Evolutionary conservation across 2,329 filamentous ascomycete genomes (phyloP), one percentile per base, ranked within the genome.

Genomic region (Fusarium pseudoanthophilum): DNA sequence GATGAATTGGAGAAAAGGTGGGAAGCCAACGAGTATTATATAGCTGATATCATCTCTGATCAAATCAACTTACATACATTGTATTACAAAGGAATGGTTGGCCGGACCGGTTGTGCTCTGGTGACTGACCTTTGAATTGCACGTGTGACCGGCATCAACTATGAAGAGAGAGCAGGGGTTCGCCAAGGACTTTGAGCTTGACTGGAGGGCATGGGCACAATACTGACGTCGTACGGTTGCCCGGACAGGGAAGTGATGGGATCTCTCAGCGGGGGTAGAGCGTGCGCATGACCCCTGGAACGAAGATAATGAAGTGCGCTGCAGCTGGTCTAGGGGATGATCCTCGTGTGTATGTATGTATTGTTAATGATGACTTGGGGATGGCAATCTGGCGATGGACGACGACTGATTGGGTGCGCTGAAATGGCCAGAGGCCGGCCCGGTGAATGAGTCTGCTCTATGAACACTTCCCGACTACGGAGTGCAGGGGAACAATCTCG

Each of bases 141-240:
- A 72, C 60, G 63, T 74, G 60, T 72, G 57, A 69, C 67, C 68
- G 68, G 71, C 60, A 74, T 62, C 71, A 37, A 49, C 26, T 53
- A 53, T 34, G 15, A 36, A 45, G 21, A 64, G 21, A 40, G 37
- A 32, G 21, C 70, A 73, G 52, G 70, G 69, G 45, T 69, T 36
- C 39, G 26, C 14, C 52, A 52, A 60, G 45, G 45, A 24, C 52
- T 60, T 36, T 51, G 34, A 59, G 37, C 60, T 60, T 32, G 39
- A 68, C 53, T 57, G 57, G 48, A 67, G 30, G 56, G 39, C 46
- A 64, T 39, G 56, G 48, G 62, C 63, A 46, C 39, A 52, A 60
- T 48, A 60, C 60, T 74, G 71, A 72, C 71, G 71, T 72, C 71
- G 71, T 52, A 63, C 60, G 62, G 53, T 45, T 55, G 57, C 28